Evolutionary conservation across 345 rosid genomes (phyloP).

Genomic region (Lagerstroemia speciosa): DNA sequence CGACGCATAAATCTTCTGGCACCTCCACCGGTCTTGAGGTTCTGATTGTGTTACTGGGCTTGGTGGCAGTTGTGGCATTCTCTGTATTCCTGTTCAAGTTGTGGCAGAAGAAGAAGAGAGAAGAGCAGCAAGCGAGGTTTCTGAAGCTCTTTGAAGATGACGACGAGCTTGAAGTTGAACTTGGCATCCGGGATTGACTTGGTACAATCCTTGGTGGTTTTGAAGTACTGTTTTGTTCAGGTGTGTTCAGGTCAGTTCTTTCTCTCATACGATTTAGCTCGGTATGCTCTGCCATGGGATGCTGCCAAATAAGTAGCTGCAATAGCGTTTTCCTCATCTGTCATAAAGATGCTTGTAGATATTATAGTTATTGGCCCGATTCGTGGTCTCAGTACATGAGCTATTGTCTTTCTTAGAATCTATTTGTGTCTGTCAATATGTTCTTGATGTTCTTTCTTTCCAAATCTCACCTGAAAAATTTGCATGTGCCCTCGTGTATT

Average conservation of each 20-base stretch:
- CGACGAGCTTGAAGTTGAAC: slow-evolving; percentile 42
- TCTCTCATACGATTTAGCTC: background rate
- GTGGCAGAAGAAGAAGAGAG: slow-evolving; percentile 42
- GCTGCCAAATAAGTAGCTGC: background rate
- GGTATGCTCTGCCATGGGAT: background rate
- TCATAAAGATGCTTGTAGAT: slow-evolving; percentile 2
- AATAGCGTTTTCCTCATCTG: background rate
- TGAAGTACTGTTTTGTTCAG: background rate
- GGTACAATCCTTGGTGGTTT: background rate
- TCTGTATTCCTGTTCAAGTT: slow-evolving; percentile 28
- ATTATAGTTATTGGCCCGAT: background rate
- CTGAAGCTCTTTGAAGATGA: slow-evolving; percentile 42
- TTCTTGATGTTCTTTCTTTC: background rate
- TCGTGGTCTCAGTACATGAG: background rate
- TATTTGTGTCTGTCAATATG: background rate
- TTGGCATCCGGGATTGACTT: slow-evolving; percentile 35
- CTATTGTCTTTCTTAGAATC: background rate
- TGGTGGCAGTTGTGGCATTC: slow-evolving; percentile 20
- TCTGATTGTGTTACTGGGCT: slow-evolving; percentile 7
- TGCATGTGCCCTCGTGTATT: background rate
- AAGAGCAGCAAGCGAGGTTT: slow-evolving; percentile 38
- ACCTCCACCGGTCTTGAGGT: slow-evolving; percentile 6
- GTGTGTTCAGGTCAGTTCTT: background rate
- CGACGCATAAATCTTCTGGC: background rate
- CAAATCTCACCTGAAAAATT: background rate